phyloP scores from a whole-genome alignment of 2,329 filamentous ascomycete species.

The Neonectria ditissima region DNA sequence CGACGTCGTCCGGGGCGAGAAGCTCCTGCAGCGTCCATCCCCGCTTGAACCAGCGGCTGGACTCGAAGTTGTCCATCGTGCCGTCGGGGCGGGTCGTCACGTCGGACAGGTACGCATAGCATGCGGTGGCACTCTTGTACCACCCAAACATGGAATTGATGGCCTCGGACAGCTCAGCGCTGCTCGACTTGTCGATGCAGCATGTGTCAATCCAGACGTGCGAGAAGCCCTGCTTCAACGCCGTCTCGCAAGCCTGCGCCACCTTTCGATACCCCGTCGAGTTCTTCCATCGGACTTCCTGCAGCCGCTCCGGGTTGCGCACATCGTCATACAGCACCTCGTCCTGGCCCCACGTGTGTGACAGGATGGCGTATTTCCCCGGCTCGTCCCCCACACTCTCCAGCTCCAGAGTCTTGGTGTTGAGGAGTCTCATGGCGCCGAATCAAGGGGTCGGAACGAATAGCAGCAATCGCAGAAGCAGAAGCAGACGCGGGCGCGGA shows the following conservation, averaged over 20 bases:
- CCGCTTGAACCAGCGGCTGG: constrained; percentile 42
- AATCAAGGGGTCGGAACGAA: constrained; percentile 1
- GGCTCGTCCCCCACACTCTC: constrained; percentile 34
- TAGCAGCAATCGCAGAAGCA: neutral
- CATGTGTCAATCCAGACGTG: constrained; percentile 45
- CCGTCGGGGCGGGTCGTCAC: constrained; percentile 34
- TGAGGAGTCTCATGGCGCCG: constrained; percentile 43
- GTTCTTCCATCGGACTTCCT: constrained; percentile 34
- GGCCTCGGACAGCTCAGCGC: constrained; percentile 43
- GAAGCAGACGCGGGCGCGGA: neutral
- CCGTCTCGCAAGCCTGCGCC: constrained; percentile 38
- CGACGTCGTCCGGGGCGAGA: constrained; percentile 41
- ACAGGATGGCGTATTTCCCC: constrained; percentile 42
- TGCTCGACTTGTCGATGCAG: constrained; percentile 44
- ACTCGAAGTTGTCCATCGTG: constrained; percentile 31
- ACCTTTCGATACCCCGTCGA: constrained; percentile 41
- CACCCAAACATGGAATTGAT: constrained; percentile 45
- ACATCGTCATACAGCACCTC: constrained; percentile 43
- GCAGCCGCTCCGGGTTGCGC: constrained; percentile 34
- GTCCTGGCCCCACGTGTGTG: constrained; percentile 44
- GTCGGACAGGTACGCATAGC: constrained; percentile 42
- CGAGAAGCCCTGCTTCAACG: constrained; percentile 35
- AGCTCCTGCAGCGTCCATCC: constrained; percentile 45
- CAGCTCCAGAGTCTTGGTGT: constrained; percentile 44
- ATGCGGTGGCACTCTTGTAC: constrained; percentile 38